Evolutionary conservation across 805 yeast species (phyloP).

Genomic region (Spathaspora boniae): DNA sequence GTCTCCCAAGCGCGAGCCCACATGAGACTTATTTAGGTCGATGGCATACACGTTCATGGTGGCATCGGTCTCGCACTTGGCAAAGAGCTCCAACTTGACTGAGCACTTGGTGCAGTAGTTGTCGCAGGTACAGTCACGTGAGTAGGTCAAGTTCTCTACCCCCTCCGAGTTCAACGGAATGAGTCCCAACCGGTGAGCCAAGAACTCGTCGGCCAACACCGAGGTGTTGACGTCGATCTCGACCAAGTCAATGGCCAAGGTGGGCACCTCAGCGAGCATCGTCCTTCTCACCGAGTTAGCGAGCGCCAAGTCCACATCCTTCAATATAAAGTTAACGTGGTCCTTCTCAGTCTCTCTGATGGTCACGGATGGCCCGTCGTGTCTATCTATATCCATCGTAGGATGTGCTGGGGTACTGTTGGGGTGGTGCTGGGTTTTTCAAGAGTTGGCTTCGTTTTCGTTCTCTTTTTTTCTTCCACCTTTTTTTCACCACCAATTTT

Average conservation of each 20-base stretch:
- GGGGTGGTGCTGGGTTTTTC: too few relatives aligned
- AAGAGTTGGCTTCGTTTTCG: too few relatives aligned
- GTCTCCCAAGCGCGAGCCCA: conserved; percentile 57
- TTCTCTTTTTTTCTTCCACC: too few relatives aligned
- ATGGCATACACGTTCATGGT: conserved; percentile 88
- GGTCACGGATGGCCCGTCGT: conserved; percentile 71
- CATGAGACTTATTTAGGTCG: conserved; percentile 49
- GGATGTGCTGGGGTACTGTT: too few relatives aligned
- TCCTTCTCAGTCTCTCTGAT: conserved; percentile 84
- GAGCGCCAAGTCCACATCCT: conserved; percentile 82
- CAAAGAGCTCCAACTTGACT: conserved; percentile 80
- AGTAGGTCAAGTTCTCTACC: conserved; percentile 78
- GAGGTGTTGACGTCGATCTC: conserved; percentile 91
- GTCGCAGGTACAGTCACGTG: conserved; percentile 97
- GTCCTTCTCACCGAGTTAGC: conserved; percentile 91
- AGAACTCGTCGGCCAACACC: conserved; percentile 94
- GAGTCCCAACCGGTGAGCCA: conserved; percentile 90
- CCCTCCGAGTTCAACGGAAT: conserved; percentile 84
- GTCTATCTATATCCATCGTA: conserved; percentile 22
- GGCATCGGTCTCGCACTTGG: conserved; percentile 83
- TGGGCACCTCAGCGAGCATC: conserved; percentile 95
- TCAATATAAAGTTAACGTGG: conserved; percentile 83
- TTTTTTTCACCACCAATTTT: too few relatives aligned
- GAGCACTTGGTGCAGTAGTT: conserved; percentile 95
- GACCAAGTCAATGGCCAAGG: conserved; percentile 92